Conservation (phyloP, 2,329 filamentous ascomycete genomes). For the Fusarium newnesense region DNA sequence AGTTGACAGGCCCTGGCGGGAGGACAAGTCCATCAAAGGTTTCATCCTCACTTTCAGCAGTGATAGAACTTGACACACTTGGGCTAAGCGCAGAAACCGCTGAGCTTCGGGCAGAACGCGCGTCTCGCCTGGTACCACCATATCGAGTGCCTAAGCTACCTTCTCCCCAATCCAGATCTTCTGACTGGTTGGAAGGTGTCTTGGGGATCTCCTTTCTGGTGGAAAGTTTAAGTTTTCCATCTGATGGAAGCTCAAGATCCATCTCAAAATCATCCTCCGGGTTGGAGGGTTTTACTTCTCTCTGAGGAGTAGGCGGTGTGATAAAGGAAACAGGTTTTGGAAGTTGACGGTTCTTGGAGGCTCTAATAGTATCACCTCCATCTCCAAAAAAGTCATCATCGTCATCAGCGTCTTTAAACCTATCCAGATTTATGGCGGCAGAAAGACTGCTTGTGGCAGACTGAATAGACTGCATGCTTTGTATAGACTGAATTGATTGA, state of each 20-base stretch:
- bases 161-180: constrained; percentile 94
- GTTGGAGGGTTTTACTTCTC: constrained; percentile 48
- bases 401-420: constrained; percentile 71
- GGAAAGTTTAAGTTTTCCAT: constrained; percentile 73
- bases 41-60: constrained; percentile 92
- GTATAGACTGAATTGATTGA: constrained; percentile 23
- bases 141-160: constrained; percentile 91
- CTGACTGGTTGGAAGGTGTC: constrained; percentile 68
- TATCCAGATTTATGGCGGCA: constrained; percentile 67
- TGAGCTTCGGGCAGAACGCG: constrained; percentile 83
- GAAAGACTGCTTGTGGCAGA: constrained; percentile 51
- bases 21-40: constrained; percentile 89
- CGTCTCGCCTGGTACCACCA: constrained; percentile 84
- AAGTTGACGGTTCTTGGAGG: constrained; percentile 67
- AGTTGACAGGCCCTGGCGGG: constrained; percentile 84
- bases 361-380: constrained; percentile 73
- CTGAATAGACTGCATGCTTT: constrained; percentile 38
- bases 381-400: constrained; percentile 73
- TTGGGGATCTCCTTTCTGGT: constrained; percentile 70
- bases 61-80: constrained; percentile 90
- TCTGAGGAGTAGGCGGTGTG: constrained; percentile 66
- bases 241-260: constrained; percentile 76
- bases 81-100: constrained; percentile 91
- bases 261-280: constrained; percentile 75
- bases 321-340: constrained; percentile 63